phyloP scores from a whole-genome alignment of 23 red algal species.

The Gracilaria vermiculophylla region DNA sequence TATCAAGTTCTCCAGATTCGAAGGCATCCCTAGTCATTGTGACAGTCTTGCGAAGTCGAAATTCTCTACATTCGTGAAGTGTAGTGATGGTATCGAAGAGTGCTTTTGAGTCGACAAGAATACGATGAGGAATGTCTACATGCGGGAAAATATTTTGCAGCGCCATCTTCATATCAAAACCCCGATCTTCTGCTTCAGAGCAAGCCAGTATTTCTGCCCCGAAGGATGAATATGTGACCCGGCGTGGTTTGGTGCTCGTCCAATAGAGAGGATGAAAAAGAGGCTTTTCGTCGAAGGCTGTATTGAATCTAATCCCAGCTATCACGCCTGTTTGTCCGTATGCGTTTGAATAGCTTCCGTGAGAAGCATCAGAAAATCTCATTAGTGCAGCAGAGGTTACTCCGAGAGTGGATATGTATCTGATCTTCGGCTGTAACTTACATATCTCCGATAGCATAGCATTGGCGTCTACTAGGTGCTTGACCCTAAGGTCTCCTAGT shows the following conservation, averaged over 20 bases:
- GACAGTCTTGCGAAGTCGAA: conserved; percentile 4
- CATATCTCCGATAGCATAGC: no score
- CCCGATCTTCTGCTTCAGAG: conserved; percentile 15
- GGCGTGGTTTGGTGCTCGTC: no score
- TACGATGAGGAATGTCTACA: background rate
- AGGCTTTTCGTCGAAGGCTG: background rate
- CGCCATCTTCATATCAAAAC: background rate
- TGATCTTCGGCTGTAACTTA: no score
- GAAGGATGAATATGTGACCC: no score
- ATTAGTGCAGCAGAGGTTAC: background rate
- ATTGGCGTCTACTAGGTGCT: background rate
- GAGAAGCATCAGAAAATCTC: background rate
- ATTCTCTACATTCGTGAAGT: no score
- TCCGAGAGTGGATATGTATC: background rate
- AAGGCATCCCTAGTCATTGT: conserved; percentile 12
- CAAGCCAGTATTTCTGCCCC: conserved; percentile 16
- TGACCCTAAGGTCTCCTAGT: background rate
- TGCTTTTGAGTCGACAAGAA: conserved; percentile 1
- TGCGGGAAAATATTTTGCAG: background rate
- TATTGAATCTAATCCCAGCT: background rate
- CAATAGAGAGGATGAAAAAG: background rate
- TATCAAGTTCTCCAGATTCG: conserved; percentile 16
- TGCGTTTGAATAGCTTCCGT: background rate
- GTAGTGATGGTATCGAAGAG: conserved; percentile 9
- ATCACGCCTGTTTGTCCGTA: background rate